Evolutionary conservation across 352 stramenopile species (phyloP), one percentile per base, ranked within the genome.

Genomic region (Phytophthora fragariae): DNA sequence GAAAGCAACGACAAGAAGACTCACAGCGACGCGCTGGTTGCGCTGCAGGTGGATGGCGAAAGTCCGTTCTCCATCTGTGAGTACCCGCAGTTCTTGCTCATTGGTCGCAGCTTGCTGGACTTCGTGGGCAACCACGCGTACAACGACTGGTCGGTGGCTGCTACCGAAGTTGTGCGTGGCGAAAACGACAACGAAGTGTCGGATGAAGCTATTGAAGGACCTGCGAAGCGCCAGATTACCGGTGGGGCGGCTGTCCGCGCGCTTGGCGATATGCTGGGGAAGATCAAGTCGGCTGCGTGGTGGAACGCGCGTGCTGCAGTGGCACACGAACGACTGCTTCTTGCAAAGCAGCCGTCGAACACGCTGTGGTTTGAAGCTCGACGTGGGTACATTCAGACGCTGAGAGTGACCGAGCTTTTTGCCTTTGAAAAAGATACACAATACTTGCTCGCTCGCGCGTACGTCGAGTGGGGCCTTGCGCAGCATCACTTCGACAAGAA

Each of bases 381-480:
- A 2, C 82, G 86, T 52, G 83, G 82, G 29, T 93, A 90, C 57
- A 68, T 85, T n/a, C 63, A 81, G 46, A 85, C 79, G 21, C 57
- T 92, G 19, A 76, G 75, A 14, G 68, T 55, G 0, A 27, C 44
- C 2, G 64, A 79, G 17, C 77, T 92, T 2, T 92, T 91, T 56
- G 56, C 59, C 10, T 57, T 68, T 66, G 75, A 79, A 56, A 79
- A 75, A 60, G 55, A 79, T 11, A 80, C 80, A 19, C 70, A 88
- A 57, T 93, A 93, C 68, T 68, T 94, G 21, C 79, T 73, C 17
- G 87, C 88, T 62, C 84, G 81, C 19, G 81, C 97, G 4, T 86
- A 96, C 61, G 83, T 99, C n/a, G 97, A 99, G 75, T 98, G 85
- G 80, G 97, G 97, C 8, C 85, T 99, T 37, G 92, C 94, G 3